These are phyloP conservation scores for Ramularia endophylla DNA, from an alignment of 2,329 filamentous ascomycete species.

Conservation along the genomic window DNA sequence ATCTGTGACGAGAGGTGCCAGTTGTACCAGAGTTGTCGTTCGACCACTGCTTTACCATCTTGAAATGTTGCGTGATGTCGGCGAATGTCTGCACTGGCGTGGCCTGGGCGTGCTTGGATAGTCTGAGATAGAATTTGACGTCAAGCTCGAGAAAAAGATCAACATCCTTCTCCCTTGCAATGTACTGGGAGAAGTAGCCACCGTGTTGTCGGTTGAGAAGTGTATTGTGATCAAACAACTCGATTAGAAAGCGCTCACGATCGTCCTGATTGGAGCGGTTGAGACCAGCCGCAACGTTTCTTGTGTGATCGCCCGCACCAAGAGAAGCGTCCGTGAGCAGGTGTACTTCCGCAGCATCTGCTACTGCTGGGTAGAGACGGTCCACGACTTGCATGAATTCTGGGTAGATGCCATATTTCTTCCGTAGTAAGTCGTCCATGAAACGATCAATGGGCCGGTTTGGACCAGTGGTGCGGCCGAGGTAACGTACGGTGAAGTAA, in stretches of 20 bases:
- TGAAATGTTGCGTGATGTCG: background rate
- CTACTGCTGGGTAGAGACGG: background rate
- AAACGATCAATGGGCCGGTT: constrained; percentile 1
- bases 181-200: background rate
- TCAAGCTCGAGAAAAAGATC: background rate
- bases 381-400: background rate
- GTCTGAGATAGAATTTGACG: background rate
- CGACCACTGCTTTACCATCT: background rate
- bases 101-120: background rate
- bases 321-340: background rate
- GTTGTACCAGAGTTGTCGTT: background rate
- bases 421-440: background rate
- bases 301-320: too few relatives aligned
- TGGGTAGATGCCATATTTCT: background rate
- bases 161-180: background rate
- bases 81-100: background rate
- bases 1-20: constrained; percentile 1
- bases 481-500: constrained; percentile 1
- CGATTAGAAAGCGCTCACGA: constrained; percentile 1
- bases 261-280: background rate
- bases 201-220: constrained; percentile 3
- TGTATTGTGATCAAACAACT: background rate
- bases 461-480: background rate
- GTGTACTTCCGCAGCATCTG: background rate
- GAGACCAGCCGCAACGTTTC: too few relatives aligned